phyloP scores from a whole-genome alignment of 371 early-diverging fungal species.

The Neoconidiobolus thromboides region DNA sequence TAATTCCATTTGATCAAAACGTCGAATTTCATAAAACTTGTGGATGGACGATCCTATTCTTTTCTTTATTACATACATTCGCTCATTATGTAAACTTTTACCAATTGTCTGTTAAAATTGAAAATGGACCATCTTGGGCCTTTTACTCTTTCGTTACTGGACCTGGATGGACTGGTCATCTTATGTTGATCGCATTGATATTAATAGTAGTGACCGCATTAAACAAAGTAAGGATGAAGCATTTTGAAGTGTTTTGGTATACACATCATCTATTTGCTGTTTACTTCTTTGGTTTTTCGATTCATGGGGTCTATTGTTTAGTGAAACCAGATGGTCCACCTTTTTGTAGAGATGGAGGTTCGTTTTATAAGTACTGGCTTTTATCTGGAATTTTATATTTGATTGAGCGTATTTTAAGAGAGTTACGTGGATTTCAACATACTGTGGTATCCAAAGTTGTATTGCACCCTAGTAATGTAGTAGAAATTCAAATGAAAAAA shows the following conservation, averaged over 20 bases:
- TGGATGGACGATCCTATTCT: slow-evolving; percentile 53
- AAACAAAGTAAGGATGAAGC: slow-evolving; percentile 29
- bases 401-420: slow-evolving; percentile 47
- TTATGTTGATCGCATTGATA: slow-evolving; percentile 41
- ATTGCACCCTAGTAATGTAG: slow-evolving; percentile 39
- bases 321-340: slow-evolving; percentile 46
- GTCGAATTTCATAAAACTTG: slow-evolving; percentile 62
- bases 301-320: slow-evolving; percentile 74
- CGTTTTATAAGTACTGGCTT: slow-evolving; percentile 69
- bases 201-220: slow-evolving; percentile 47
- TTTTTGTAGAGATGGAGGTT: slow-evolving; percentile 42
- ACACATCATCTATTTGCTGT: slow-evolving; percentile 65
- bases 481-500: slow-evolving; percentile 52
- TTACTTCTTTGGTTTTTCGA: slow-evolving; percentile 53
- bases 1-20: slow-evolving; percentile 67
- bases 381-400: slow-evolving; percentile 40
- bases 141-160: slow-evolving; percentile 31
- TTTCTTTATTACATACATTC: slow-evolving; percentile 41
- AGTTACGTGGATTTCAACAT: slow-evolving; percentile 40
- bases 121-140: slow-evolving; percentile 12
- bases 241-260: slow-evolving; percentile 71
- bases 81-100: slow-evolving; percentile 62
- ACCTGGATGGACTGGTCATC: slow-evolving; percentile 60
- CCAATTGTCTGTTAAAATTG: slow-evolving; percentile 12
- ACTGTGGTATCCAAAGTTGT: slow-evolving; percentile 45